These are phyloP conservation scores for Eutrema japonicum DNA, from an alignment of 345 rosid species.

Conservation along the genomic window DNA sequence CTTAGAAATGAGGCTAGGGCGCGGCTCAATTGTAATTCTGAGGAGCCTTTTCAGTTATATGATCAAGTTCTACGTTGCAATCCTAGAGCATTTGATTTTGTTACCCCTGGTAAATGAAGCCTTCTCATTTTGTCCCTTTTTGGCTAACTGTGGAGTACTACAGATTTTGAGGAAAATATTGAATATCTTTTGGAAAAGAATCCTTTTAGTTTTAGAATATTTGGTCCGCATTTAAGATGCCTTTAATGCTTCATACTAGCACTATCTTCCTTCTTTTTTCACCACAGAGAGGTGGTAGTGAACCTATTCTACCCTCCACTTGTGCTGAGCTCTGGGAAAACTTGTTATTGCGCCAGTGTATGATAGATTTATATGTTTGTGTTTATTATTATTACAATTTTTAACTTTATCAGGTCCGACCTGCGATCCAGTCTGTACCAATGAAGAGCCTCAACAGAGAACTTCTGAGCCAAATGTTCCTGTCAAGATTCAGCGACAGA, in stretches of 20 bases:
- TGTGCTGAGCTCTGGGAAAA: slow-evolving; percentile 25
- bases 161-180: slow-evolving; percentile 12
- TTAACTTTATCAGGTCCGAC: slow-evolving; percentile 76
- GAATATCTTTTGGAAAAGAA: slow-evolving; percentile 15
- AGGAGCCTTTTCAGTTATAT: slow-evolving; percentile 62
- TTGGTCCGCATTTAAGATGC: slow-evolving; percentile 28
- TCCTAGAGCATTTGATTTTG: slow-evolving; percentile 87
- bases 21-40: slow-evolving; percentile 37
- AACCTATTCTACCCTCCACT: slow-evolving; percentile 18
- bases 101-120: slow-evolving; percentile 71
- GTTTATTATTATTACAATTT: slow-evolving; percentile 64
- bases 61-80: slow-evolving; percentile 66
- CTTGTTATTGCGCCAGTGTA: slow-evolving; percentile 20
- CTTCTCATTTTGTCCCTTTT: slow-evolving; percentile 41
- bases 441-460: slow-evolving; percentile 55
- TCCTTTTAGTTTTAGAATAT: slow-evolving; percentile 9
- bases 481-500: slow-evolving; percentile 45
- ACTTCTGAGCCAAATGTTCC: slow-evolving; percentile 51
- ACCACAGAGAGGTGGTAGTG: slow-evolving; percentile 26
- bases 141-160: slow-evolving; percentile 8
- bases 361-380: slow-evolving; percentile 28
- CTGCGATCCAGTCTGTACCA: slow-evolving; percentile 54
- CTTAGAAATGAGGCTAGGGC: slow-evolving; percentile 59
- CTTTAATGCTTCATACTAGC: slow-evolving; percentile 31
- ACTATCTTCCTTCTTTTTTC: slow-evolving; percentile 34